Conservation (phyloP, 2,329 filamentous ascomycete genomes). For the Hypoxylon rubiginosum region DNA sequence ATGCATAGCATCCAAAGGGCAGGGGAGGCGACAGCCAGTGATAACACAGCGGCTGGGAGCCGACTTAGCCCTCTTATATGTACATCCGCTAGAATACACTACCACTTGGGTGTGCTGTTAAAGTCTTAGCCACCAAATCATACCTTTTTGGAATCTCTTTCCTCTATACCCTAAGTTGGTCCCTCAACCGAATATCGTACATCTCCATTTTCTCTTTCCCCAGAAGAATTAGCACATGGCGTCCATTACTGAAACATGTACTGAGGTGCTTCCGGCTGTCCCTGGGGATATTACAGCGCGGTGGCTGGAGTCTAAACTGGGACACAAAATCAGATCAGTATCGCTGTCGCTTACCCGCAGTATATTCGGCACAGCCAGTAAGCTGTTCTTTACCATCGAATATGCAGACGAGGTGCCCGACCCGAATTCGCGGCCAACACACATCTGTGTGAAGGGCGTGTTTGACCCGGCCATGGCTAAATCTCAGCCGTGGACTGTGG, state of each 20-base stretch:
- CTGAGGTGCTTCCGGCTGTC: constrained; percentile 42
- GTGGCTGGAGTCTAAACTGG: constrained; percentile 49
- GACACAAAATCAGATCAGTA: constrained; percentile 45
- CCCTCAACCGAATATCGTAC: too few relatives aligned
- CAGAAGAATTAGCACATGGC: constrained; percentile 6
- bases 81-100: not conserved
- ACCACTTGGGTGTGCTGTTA: too few relatives aligned
- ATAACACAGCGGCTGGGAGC: not conserved
- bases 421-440: constrained; percentile 32
- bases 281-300: constrained; percentile 46
- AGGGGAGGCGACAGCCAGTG: too few relatives aligned
- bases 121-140: too few relatives aligned
- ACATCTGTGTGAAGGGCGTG: constrained; percentile 57
- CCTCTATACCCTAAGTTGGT: too few relatives aligned
- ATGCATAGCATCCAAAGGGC: too few relatives aligned
- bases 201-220: too few relatives aligned
- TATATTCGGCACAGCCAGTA: constrained; percentile 49
- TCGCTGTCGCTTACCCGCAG: constrained; percentile 36
- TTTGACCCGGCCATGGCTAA: constrained; percentile 55
- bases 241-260: constrained; percentile 1
- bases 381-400: constrained; percentile 48
- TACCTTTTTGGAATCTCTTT: too few relatives aligned
- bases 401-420: constrained; percentile 39
- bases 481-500: constrained; percentile 51
- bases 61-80: not conserved